Base-by-base conservation (phyloP, 192 early-diverging fungal genomes). In the Chytriomyces confervae region DNA sequence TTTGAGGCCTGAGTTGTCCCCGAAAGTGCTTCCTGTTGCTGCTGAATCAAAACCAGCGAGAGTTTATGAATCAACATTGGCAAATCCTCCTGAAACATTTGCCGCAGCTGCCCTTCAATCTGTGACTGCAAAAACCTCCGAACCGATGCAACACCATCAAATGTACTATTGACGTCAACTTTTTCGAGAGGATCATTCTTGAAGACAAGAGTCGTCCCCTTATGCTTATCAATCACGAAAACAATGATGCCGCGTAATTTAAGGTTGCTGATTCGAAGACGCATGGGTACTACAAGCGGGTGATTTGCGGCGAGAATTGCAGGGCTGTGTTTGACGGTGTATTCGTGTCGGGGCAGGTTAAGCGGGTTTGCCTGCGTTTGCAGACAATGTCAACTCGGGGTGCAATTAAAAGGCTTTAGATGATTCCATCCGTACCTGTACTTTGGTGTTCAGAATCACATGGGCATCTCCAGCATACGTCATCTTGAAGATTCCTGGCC, bases 141-240 rank as follows among this genome's bases (percentile, higher is more conserved):
- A 51, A 99, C 93, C 48, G 90, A 93, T 20, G 94, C 91, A 47
- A 98, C 91, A 77, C 92, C 91, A 76, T 99, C 98, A 81, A 99
- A 99, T 1, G 98, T 97, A 16, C 95, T 97, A 71, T 92, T 93
- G 50, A 99, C 95, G 66, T 94, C 89, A 9, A 99, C 93, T 0
- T 91, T 92, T 60, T 98, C 96, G 29, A 99, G 80, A 10, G 98
- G 97, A 76, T 98, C 97, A 78, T 95, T 98, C 78, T 98, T 96
- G 78, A 99, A 98, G 18, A 95, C 96, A 61, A 99, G 86, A 0
- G 97, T 98, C 29, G 98, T 92, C 29, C 98, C 98, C 79, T 93
- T 94, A 62, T 92, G 86, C 81, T 97, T 94, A 75, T 95, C 95
- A 1, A 99, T 94, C 0, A 95, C 97, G 24, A 99, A 85, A 5